phyloP scores from a whole-genome alignment of 1,284 basidiomycete genomes.

The Tremellales sp. region DNA sequence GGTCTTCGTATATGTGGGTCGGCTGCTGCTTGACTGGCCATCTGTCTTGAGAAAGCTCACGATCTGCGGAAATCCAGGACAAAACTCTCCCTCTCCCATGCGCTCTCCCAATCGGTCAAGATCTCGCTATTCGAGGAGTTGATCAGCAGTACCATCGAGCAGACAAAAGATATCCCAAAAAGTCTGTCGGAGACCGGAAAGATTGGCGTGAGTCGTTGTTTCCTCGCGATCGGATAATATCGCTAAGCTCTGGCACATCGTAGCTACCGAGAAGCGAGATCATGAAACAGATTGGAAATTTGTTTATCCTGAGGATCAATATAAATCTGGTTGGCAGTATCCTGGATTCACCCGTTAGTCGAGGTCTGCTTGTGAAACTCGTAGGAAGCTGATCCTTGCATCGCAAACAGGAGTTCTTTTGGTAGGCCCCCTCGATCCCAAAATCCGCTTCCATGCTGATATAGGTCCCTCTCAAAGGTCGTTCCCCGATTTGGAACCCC shows the following conservation, averaged over 20 bases:
- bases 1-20: constrained; percentile 90
- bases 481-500: constrained; percentile 88
- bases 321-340: constrained; percentile 95
- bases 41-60: constrained; percentile 6
- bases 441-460: neutral
- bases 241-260: neutral
- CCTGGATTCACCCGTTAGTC: constrained; percentile 83
- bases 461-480: constrained; percentile 19
- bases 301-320: constrained; percentile 90
- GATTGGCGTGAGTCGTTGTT: constrained; percentile 62
- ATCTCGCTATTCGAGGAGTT: constrained; percentile 93
- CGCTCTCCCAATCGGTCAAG: constrained; percentile 92
- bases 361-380: neutral
- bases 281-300: constrained; percentile 94
- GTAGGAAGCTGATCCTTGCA: constrained; percentile 3
- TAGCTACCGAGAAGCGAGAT: constrained; percentile 65
- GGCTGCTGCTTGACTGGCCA: neutral
- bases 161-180: constrained; percentile 94
- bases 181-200: constrained; percentile 90
- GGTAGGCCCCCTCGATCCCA: constrained; percentile 49
- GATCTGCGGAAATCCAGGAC: constrained; percentile 59
- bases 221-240: neutral
- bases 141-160: constrained; percentile 89
- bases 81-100: constrained; percentile 90
- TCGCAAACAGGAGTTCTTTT: constrained; percentile 76